These are phyloP conservation scores for Globisporangium sylvaticum DNA, from an alignment of 352 stramenopile genomes.

Conservation along the genomic window DNA sequence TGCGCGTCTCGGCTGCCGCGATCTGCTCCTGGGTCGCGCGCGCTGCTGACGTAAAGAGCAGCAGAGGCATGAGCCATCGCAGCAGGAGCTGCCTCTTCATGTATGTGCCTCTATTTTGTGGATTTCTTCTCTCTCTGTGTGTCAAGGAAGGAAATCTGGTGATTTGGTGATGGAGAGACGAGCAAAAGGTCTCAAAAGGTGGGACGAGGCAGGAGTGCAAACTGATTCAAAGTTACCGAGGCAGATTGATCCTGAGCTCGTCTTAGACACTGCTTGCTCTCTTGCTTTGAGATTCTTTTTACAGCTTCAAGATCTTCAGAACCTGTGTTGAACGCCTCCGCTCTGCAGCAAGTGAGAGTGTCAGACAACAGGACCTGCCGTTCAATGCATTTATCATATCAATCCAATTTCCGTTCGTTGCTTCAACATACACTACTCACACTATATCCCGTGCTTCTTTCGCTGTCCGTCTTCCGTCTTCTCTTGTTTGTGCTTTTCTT, in stretches of 20 bases:
- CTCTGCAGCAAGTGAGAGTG: neutral
- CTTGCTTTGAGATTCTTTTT: neutral
- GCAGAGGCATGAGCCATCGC: constrained; percentile 6
- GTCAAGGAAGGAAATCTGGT: neutral
- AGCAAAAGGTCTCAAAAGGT: neutral
- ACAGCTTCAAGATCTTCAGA: neutral
- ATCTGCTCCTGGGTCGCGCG: constrained; percentile 11
- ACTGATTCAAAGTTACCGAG: neutral
- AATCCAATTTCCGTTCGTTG: constrained; percentile 11
- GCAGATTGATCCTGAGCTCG: neutral
- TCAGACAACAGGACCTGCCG: neutral
- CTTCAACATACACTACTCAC: constrained; percentile 13
- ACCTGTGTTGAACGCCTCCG: neutral
- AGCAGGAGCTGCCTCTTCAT: constrained; percentile 13
- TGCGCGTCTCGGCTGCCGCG: constrained; percentile 13
- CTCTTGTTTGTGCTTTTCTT: constrained; percentile 8
- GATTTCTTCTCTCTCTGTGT: neutral
- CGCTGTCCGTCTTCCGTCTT: neutral
- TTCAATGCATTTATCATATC: constrained; percentile 16
- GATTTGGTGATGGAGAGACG: neutral
- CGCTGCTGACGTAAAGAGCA: constrained; percentile 7
- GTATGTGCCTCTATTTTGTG: neutral
- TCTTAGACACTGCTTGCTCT: neutral
- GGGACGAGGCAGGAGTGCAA: neutral
- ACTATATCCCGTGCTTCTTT: constrained; percentile 5